Percentiles rank a stretch among this genome's conserved stretches.
phyloP scores from a whole-genome alignment of 441 rosid species.

The Rhodomyrtus psidioides region DNA sequence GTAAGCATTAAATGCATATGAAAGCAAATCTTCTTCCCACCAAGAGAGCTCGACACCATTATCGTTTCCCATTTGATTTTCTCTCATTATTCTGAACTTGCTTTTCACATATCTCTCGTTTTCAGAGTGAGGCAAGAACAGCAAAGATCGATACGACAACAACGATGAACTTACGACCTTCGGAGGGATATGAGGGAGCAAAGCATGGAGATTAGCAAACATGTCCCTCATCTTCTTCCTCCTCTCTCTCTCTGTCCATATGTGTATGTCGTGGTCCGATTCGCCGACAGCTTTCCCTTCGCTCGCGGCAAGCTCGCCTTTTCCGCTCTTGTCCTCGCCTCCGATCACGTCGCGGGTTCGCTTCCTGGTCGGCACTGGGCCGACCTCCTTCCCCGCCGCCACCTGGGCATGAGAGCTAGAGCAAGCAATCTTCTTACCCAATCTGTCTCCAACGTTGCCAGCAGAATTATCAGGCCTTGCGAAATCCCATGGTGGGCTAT shows the following conservation, averaged over 20 bases:
- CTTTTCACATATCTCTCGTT: not conserved
- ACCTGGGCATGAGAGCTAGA: conserved; percentile 1
- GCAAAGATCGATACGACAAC: not conserved
- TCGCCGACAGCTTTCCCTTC: conserved; percentile 11
- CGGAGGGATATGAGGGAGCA: conserved; percentile 78
- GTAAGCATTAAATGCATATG: not conserved
- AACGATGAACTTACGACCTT: conserved; percentile 39
- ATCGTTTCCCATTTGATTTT: not conserved
- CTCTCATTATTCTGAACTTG: not conserved
- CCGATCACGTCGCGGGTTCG: not conserved
- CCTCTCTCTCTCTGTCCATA: conserved; percentile 78
- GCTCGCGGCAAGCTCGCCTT: not conserved
- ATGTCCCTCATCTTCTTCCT: conserved; percentile 85
- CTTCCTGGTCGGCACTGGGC: not conserved
- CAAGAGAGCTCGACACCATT: not conserved
- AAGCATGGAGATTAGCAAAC: conserved; percentile 68
- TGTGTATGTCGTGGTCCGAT: conserved; percentile 58
- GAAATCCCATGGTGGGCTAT: conserved; percentile 25
- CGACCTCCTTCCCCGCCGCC: not conserved
- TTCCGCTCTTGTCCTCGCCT: not conserved
- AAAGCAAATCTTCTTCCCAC: not conserved
- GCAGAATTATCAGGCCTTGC: conserved; percentile 31
- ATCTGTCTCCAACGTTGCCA: not conserved
- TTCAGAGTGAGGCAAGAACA: not conserved
- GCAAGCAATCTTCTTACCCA: conserved; percentile 2